Percentiles rank a stretch among this genome's conserved stretches.
Conservation (phyloP, 169 alveolate species). For the Cryptosporidium xiaoi region DNA sequence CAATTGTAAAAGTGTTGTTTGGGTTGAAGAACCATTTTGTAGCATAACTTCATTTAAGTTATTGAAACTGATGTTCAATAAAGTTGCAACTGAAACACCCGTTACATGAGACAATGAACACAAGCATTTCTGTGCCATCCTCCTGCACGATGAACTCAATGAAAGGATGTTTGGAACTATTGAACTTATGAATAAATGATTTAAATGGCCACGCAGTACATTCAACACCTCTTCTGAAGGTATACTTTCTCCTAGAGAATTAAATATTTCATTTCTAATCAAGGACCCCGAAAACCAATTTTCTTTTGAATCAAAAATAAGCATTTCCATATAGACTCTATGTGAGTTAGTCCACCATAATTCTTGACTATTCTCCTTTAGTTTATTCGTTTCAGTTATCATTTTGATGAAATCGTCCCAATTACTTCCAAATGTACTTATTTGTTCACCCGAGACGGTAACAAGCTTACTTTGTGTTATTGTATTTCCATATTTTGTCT, state of each 20-base stretch:
- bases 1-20: conserved; percentile 44
- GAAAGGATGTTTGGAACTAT: conserved; percentile 54
- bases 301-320: conserved; percentile 37
- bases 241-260: conserved; percentile 1
- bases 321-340: conserved; percentile 65
- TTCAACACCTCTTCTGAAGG: conserved; percentile 25
- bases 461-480: conserved; percentile 16
- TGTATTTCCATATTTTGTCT: conserved; percentile 23
- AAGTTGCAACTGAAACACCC: conserved; percentile 67
- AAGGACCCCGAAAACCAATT: conserved; percentile 12
- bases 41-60: background rate
- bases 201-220: conserved; percentile 24
- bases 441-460: conserved; percentile 43
- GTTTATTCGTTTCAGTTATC: conserved; percentile 21
- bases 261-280: conserved; percentile 22
- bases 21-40: background rate
- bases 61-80: conserved; percentile 33
- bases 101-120: conserved; percentile 14
- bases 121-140: conserved; percentile 72
- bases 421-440: conserved; percentile 3
- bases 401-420: conserved; percentile 51
- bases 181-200: conserved; percentile 39
- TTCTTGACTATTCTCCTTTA: conserved; percentile 6
- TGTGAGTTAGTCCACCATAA: conserved; percentile 44
- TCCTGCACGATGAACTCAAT: conserved; percentile 54